Base-by-base conservation (phyloP, 192 early-diverging fungal species). In the Podila minutissima region DNA sequence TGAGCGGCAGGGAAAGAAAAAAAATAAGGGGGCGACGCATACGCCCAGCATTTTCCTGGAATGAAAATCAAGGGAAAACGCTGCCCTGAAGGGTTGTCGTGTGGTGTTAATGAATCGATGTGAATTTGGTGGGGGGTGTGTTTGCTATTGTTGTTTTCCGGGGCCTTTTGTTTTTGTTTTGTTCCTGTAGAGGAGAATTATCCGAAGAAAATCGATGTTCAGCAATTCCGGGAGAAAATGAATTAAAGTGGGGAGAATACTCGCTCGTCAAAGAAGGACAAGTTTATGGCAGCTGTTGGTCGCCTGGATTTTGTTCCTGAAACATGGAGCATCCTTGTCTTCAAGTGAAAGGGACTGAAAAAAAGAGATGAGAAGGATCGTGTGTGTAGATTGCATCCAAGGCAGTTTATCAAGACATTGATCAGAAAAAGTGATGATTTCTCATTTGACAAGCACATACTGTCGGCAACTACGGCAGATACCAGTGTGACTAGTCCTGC, bases 381-480 rank as follows among this genome's bases (percentile, higher is more conserved):
- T 15, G 17, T 19, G 22, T 50, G 3, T 49, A 8, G 11, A 26
- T 28, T 20, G 37, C 22, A 13, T 5, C 41, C 28, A 19, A 46
- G 37, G 33, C 33, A 33, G 33, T 33, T 49, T 64, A 19, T 65
- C 37, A 26, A 4, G 41, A n/a, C 11, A n/a, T 37, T 11, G 35
- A 37, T 11, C 7, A 37, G 35, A 69, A 22, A 62, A 8, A 48
- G n/a, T 29, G 11, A 33, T 5, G 24, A 31, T 46, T 46, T 46
- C 41, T 46, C 15, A 11, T 46, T 2, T 1, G 38, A 1, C 29
- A 7, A 32, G 33, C 17, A 48, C 73, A 32, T 74, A 74, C 73
- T 74, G 24, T 74, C 59, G 12, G 73, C 73, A 33, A 63, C 9
- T 15, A 59, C 38, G 35, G 35, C 73, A 3, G 73, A 61, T 38